Base-by-base conservation (phyloP, 352 stramenopile genomes). In the Globisporangium apiculatum region DNA sequence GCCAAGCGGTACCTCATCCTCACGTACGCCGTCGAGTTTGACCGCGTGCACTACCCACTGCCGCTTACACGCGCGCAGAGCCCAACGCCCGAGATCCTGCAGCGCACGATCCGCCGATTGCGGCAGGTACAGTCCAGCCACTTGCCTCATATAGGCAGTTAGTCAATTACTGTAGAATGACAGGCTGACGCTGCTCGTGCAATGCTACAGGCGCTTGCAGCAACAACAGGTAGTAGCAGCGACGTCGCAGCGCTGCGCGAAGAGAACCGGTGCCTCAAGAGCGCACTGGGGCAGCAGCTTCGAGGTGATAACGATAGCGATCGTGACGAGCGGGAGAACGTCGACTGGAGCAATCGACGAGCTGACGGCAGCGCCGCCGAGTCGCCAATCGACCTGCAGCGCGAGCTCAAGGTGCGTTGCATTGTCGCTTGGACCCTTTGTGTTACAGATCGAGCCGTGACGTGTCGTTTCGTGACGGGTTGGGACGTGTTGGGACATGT, bases 41-140 rank as follows among this genome's bases (percentile, higher is more conserved):
- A 98, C 51, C 79, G 89, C 35, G 93, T 98, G 8, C 93, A 98
- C 67, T 98, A 97, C 60, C 93, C 93, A 7, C 67, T 98, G 12
- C 92, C 93, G 18, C 72, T 98, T 8, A 73, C 60, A 7, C 75
- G 65, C 35, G 85, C 94, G 43, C 66, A 89, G 47, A 75, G 64
- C 17, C 83, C 89, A 5, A 82, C 70, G 10, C 55, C 72, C 18
- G 76, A 91, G 55, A 73, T 89, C 48, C 70, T 97, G 35, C 73
- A 94, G 64, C 74, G 86, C 18, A 96, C 87, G 4, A 88, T 97
- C 43, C 61, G 75, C 6, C 71, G 85, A 15, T 71, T 96, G 35
- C 68, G 76, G 8, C 71, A 81, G 68, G 71, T 72, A 49, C 54
- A 8, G 15, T 14, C 38, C 24, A 31, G 24, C 2, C 1, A 31